Evolutionary conservation across 306 rosid species (phyloP), one percentile per base, ranked within the genome.

Genomic region (Ormosia semicastrata): DNA sequence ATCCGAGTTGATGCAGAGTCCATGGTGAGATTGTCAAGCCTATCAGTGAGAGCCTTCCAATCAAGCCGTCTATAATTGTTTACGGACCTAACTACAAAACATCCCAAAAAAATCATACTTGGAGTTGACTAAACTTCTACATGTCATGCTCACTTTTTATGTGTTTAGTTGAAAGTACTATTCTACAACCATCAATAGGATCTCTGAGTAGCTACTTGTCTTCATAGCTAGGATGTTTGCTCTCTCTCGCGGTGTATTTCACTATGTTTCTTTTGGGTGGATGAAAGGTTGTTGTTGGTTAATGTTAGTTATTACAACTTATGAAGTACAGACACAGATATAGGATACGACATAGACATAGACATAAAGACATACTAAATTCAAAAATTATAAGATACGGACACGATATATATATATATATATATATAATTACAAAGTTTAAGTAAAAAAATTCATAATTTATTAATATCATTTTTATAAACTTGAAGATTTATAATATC

Each of bases 251-350:
- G 7, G 24, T 81, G 41, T 53, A 43, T 60, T 8, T 30, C 8
- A 32, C 29, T 43, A 33, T 50, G 0, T 63, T 33, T 40, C 2
- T 60, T 71, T 29, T 52, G 60, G 62, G 66, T 67, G 65, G 53
- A 58, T 78, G 78, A 68, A 83, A 81, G 77, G 85, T 83, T 81
- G 86, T 77, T 80, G 88, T 85, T 80, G 74, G 93, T 89, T 85
- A 84, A 82, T 84, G 86, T 83, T 79, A 37, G 85, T 85, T 87
- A 83, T 86, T 80, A 80, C n/a, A n/a, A n/a, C n/a, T n/a, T n/a
- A n/a, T n/a, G n/a, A n/a, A n/a, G n/a, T n/a, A n/a, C n/a, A n/a
- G n/a, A n/a, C n/a, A n/a, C n/a, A n/a, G n/a, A n/a, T n/a, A n/a
- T n/a, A n/a, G n/a, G n/a, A n/a, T n/a, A n/a, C n/a, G n/a, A n/a